Conservation (phyloP, 148 eudicot species). For the Vaccinium darrowii region DNA sequence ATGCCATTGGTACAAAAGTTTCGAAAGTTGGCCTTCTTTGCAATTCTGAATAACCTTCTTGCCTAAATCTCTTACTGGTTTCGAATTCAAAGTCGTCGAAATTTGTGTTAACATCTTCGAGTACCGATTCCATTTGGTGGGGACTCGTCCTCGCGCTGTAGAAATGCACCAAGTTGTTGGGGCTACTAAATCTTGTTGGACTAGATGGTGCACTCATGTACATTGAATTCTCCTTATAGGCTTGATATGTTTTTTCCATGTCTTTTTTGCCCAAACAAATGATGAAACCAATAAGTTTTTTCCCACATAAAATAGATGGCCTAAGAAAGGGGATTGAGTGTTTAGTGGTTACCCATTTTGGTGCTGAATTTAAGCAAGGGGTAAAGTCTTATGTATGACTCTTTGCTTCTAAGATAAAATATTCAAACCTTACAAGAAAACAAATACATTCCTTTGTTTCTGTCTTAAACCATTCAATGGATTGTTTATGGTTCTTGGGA, state of each 20-base stretch:
- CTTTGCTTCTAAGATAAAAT: neutral
- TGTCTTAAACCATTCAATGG: neutral
- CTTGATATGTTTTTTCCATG: neutral
- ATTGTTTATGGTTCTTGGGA: neutral
- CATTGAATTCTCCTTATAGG: neutral
- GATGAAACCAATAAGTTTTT: neutral
- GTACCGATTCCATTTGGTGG: neutral
- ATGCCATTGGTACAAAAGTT: constrained; percentile 31
- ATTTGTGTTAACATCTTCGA: neutral
- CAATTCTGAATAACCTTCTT: constrained; percentile 7
- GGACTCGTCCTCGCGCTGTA: constrained; percentile 22
- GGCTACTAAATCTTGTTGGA: neutral
- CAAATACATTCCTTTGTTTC: neutral
- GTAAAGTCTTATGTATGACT: neutral
- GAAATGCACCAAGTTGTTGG: constrained; percentile 10
- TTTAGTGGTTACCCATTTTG: neutral
- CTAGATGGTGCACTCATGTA: constrained; percentile 8
- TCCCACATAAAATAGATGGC: neutral
- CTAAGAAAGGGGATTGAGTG: neutral
- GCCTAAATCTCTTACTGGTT: constrained; percentile 41
- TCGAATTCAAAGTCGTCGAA: constrained; percentile 52
- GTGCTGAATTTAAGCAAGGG: neutral
- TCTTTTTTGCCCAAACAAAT: neutral
- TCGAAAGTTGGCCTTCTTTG: constrained; percentile 17
- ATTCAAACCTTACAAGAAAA: neutral